Base-by-base conservation (phyloP, 2,329 filamentous ascomycete species). In the Lachnellula subtilissima region DNA sequence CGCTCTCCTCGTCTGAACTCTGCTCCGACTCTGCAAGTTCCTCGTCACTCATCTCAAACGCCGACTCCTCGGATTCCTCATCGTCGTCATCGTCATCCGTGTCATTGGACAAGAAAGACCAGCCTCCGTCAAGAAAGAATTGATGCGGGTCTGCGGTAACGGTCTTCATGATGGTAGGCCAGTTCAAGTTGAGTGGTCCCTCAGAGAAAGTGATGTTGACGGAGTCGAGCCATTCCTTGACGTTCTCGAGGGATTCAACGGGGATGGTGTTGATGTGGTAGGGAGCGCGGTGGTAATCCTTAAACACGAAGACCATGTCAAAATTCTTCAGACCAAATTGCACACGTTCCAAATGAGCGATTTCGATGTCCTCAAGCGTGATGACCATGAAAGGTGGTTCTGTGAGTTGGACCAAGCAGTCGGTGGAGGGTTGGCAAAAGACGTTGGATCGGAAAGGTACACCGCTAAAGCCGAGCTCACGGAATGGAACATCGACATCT, bases 141-240 rank as follows among this genome's bases (percentile, higher is more conserved):
- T 88, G 84, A 70, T 99, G 93, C 2, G 94, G 90, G 70, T 99
- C 92, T 37, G 88, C 86, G 19, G 89, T 93, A 25, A 99, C 92
- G 0, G 94, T 99, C 81, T 99, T 99, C 91, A 99, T 99, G 70
- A 99, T 99, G 15, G 92, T 96, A 11, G 89, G 88, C 94, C 94
- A 99, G 79, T 97, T 97, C 55, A 99, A 81, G 76, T 99, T 99
- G 64, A 99, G 84, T 1, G 93, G 94, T 55, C 94, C 94, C 73
- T 99, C 95, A 12, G 85, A 89, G 77, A 87, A 97, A 17, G 94
- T 87, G 69, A 99, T 96, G 69, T 99, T 93, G 48, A 94, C 92
- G 1, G 88, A 92, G 73, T 99, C 93, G 9, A 99, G 83, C 86
- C 94, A 99, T 69, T 99, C 95, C 74, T 97, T 97, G 64, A 99